Evolutionary conservation across 1,284 basidiomycete species (phyloP), one percentile per base, ranked within the genome.

Genomic region (Veloporphyrellus conicus): DNA sequence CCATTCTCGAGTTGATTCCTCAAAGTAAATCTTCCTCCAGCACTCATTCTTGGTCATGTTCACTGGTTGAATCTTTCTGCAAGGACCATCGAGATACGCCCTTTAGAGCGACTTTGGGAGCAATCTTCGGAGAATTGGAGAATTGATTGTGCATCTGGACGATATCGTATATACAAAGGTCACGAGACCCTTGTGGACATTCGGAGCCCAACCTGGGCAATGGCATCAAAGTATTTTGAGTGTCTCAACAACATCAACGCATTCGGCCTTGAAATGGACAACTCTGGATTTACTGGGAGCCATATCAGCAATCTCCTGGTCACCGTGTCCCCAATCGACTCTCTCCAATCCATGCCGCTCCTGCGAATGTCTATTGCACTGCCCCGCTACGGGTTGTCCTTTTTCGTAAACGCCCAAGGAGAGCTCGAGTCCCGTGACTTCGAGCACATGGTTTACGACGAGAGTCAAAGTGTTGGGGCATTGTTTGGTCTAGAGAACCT

Each of bases 21-120:
- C 62, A 54, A 50, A 18, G 51, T 77, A 10, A 75, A 75, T 50
- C 54, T 77, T 6, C 76, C 76, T 0, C 22, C n/a, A 1, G 43
- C 49, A 4, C 58, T 77, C 7, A 47, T 70, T 3, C 6, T 56
- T 1, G 57, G 62, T n/a, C 64, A 68, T 41, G 55, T 60, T 5
- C 71, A 73, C 49, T 76, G 74, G 73, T 49, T 75, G 38, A 53
- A 68, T 27, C 28, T 68, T 3, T 18, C 47, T 0, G 56, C 55
- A 1, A 37, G 48, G 1, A 38, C 52, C 1, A 57, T 76, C 0
- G 69, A 72, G 47, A 66, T 76, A 44, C 66, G 70, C 12, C 69
- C 71, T 10, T n/a, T 52, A 1, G 18, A 43, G 15, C 37, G 12
- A 2, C 45, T 51, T 3, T 68, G 69, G 68, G 29, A 44, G 4